Percentiles rank a stretch among this genome's conserved stretches.
phyloP scores from a whole-genome alignment of 148 eudicot genomes.

The Rhododendron griersonianum region DNA sequence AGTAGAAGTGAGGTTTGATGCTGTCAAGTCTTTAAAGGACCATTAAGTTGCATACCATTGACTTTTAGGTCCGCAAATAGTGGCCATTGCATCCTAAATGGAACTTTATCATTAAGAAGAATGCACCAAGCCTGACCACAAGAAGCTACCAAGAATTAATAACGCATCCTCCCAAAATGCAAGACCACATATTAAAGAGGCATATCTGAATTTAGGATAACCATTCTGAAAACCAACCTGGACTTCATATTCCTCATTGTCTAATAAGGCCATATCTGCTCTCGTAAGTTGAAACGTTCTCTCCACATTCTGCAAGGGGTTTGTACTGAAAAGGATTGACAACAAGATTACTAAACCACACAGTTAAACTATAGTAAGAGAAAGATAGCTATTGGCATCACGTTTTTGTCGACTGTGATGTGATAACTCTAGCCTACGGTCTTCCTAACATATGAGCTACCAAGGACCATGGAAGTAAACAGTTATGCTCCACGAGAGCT shows the following conservation, averaged over 20 bases:
- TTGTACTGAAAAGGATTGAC: slow-evolving; percentile 49
- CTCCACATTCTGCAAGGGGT: slow-evolving; percentile 58
- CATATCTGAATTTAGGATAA: neutral
- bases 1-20: neutral
- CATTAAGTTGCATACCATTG: slow-evolving; percentile 54
- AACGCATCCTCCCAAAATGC: neutral
- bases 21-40: neutral
- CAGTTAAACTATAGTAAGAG: neutral
- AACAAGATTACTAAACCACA: neutral
- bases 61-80: slow-evolving; percentile 75
- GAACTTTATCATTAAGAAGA: slow-evolving; percentile 84
- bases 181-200: neutral
- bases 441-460: neutral
- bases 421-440: neutral
- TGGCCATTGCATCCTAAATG: slow-evolving; percentile 97
- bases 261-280: slow-evolving; percentile 56
- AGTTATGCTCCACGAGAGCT: neutral
- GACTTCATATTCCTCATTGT: slow-evolving; percentile 60
- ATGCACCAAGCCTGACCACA: slow-evolving; percentile 84
- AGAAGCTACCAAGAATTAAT: neutral
- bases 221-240: slow-evolving; percentile 53
- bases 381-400: neutral
- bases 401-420: neutral
- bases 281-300: slow-evolving; percentile 62
- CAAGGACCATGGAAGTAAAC: neutral